Base-by-base conservation (phyloP, 106 monocot species). In the Hemerocallis citrina region DNA sequence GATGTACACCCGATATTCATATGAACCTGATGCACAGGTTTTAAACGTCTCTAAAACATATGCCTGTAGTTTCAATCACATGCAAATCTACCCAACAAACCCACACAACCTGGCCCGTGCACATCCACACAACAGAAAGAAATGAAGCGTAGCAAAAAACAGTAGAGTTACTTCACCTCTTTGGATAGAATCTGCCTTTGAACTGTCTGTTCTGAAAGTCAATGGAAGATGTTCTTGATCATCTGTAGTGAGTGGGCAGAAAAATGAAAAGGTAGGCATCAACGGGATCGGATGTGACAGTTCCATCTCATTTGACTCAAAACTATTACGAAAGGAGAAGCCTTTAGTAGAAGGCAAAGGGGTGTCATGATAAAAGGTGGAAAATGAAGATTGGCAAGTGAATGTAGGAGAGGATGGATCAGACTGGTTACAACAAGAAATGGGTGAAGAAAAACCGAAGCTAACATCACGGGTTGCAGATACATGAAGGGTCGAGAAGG, bases 321-420 rank as follows among this genome's bases (percentile, higher is more conserved):
- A 63, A 30, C 21, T 45, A 9, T 74, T 85, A 21, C 60, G 50
- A 43, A 89, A 93, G 19, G 93, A 89, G 76, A 89, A 89, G 23
- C 71, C 78, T 32, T 22, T 48, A 11, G 55, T 25, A 27, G 59
- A 46, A 9, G 55, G 59, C 21, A 41, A 37, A 38, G 85, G 67
- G 10, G 54, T 35, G 23, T 73, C 57, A 7, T 35, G 50, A 46
- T 70, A 34, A 35, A 79, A 77, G 13, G 82, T 63, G n/a, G 85
- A 94, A 46, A 83, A 89, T 13, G 86, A 82, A 63, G 85, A 79
- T 37, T 77, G 69, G 69, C 80, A 89, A 38, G 80, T 75, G 35
- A 81, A 80, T 49, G 67, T 44, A 20, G 78, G 80, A 1, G 85
- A 73, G 47, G 68, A 62, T 43, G 41, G 73, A 49, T 75, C 71